Evolutionary conservation across 2,329 filamentous ascomycete species (phyloP), one percentile per base, ranked within the genome.

Genomic region (Leptographium flavum): DNA sequence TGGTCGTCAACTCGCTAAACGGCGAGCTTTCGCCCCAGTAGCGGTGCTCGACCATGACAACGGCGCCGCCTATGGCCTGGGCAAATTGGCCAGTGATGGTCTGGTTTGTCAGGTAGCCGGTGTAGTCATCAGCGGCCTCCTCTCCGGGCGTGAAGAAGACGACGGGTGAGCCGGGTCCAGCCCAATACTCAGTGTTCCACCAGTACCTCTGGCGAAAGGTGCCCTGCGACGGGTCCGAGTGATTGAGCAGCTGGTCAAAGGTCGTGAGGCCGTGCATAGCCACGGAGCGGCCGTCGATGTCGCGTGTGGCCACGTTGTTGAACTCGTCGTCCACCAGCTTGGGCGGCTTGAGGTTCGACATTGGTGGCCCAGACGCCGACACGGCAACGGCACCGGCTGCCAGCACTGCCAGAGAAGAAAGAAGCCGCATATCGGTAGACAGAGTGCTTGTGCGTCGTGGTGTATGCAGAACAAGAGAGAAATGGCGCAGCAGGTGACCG

Each of bases 81-180:
- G 62, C 65, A 43, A 66, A 58, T 30, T 60, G 54, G 25, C 64
- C 64, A 2, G 61, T 57, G 30, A 67, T 45, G 7, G 62, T 60
- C 37, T 56, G 56, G 46, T 72, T 71, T 5, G 63, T 71, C 30
- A 78, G 54, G 48, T 74, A 79, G 9, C 60, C 66, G 13, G 57
- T 55, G 55, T 64, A 65, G 3, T 44, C 49, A 3, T 55, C 53
- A 19, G 57, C 64, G 2, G 53, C 53, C 42, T 57, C 54, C 56
- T 67, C 64, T 49, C 64, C 64, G 1, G 63, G 63, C 45, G 61
- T 65, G 49, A 63, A 58, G 31, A 67, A 55, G 48, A 65, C 58
- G 45, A 67, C 55, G 11, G 64, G 64, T 15, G 61, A 61, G 8
- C 61, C 60, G 1, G 63, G 58, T 0, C 64, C 64, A n/a, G 58